Percentiles rank a stretch among this genome's conserved stretches.
phyloP scores from a whole-genome alignment of 768 basidiomycete species.

The Epithele typhae region DNA sequence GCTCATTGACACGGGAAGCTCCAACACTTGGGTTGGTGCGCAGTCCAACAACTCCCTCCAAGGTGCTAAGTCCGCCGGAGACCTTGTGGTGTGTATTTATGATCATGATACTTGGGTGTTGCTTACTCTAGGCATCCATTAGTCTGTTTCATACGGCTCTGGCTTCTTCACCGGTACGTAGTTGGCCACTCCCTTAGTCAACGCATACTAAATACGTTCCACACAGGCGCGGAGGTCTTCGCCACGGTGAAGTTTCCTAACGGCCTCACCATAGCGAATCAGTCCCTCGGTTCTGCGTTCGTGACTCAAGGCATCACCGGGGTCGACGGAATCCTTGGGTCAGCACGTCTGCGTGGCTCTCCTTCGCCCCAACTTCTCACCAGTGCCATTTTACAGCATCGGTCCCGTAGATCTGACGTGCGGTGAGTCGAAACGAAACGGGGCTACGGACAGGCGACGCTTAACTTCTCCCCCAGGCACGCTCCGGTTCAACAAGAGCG shows the following conservation, averaged over 20 bases:
- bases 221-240: slow-evolving; percentile 22
- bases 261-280: slow-evolving; percentile 44
- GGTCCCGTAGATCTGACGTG: slow-evolving; percentile 51
- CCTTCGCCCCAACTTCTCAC: too few relatives aligned
- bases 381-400: not conserved
- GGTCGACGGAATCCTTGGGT: slow-evolving; percentile 69
- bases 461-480: not conserved
- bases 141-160: slow-evolving; percentile 19
- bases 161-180: slow-evolving; percentile 13
- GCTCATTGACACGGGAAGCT: slow-evolving; percentile 53
- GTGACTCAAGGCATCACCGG: slow-evolving; percentile 37
- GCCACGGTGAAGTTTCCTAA: slow-evolving; percentile 52
- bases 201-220: too few relatives aligned
- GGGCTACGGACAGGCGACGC: too few relatives aligned
- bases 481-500: slow-evolving; percentile 26
- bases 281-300: slow-evolving; percentile 63
- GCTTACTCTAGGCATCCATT: slow-evolving; percentile 23
- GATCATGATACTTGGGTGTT: too few relatives aligned
- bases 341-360: not conserved
- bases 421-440: not conserved
- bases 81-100: slow-evolving; percentile 21
- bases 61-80: slow-evolving; percentile 12
- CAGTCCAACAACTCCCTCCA: slow-evolving; percentile 5
- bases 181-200: too few relatives aligned
- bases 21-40: slow-evolving; percentile 57